Conservation (phyloP, 108 stramenopile genomes). For the Mediolabrus comicus region DNA sequence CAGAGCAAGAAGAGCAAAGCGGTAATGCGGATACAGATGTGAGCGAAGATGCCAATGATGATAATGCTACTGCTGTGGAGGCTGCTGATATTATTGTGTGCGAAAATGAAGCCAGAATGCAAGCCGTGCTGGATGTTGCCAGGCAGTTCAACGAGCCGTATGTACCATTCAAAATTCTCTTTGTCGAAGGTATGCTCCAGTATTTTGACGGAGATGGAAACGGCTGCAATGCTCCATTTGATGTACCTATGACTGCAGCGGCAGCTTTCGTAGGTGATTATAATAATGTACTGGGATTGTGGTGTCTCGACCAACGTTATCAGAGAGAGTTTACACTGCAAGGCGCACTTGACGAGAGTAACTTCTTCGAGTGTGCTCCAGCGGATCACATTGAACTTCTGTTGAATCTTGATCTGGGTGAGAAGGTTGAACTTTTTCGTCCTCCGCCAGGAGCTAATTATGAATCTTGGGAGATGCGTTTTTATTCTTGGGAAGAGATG, state of each 20-base stretch:
- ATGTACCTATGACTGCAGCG: slow-evolving; percentile 15
- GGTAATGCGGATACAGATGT: neutral
- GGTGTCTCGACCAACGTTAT: slow-evolving; percentile 8
- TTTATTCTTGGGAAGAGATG: neutral
- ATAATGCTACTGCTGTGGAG: too few species aligned
- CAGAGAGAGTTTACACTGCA: neutral
- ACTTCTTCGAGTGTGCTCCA: slow-evolving; percentile 2
- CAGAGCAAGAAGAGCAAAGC: neutral
- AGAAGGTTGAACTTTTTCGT: slow-evolving; percentile 11
- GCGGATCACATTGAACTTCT: slow-evolving; percentile 3
- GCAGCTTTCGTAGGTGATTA: slow-evolving; percentile 12
- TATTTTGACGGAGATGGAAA: neutral
- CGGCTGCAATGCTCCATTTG: neutral
- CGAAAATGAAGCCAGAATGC: slow-evolving; percentile 24
- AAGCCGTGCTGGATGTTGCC: slow-evolving; percentile 10
- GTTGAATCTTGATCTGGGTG: slow-evolving; percentile 6
- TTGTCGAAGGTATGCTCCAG: slow-evolving; percentile 17
- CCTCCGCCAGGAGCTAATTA: neutral
- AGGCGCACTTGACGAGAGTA: neutral
- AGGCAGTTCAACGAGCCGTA: slow-evolving; percentile 9
- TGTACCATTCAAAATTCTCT: slow-evolving; percentile 26
- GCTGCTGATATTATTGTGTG: slow-evolving; percentile 18
- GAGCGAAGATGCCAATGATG: neutral
- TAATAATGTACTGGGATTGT: slow-evolving; percentile 12
- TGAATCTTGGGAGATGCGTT: neutral